Percentiles rank a stretch among this genome's conserved stretches.
Conservation (phyloP, 2,329 filamentous ascomycete genomes). For the Pseudofabraea citricarpa region DNA sequence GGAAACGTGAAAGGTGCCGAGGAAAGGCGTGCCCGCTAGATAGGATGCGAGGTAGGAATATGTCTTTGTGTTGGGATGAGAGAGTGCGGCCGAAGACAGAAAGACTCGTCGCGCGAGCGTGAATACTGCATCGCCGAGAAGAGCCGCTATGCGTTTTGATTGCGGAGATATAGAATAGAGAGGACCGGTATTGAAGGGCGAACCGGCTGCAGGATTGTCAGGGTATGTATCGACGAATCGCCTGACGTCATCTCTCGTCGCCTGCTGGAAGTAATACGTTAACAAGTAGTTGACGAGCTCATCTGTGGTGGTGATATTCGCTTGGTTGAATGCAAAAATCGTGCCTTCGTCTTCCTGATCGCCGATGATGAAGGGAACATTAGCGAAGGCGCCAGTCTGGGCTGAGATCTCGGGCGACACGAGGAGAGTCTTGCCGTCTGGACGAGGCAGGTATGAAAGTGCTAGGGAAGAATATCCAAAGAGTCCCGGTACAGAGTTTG, state of each 20-base stretch:
- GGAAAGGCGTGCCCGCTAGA: constrained; percentile 62
- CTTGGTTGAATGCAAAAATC: constrained; percentile 64
- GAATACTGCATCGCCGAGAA: constrained; percentile 72
- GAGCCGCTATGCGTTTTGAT: constrained; percentile 71
- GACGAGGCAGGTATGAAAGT: constrained; percentile 69
- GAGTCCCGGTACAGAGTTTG: constrained; percentile 65
- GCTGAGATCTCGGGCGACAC: constrained; percentile 58
- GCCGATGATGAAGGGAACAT: constrained; percentile 62
- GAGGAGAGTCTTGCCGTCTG: constrained; percentile 59
- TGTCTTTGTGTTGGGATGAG: constrained; percentile 52
- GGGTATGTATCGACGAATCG: constrained; percentile 60
- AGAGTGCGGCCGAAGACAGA: constrained; percentile 40
- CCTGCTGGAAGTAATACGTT: constrained; percentile 53
- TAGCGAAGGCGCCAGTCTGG: constrained; percentile 46
- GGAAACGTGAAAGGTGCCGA: constrained; percentile 72
- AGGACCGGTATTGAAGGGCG: constrained; percentile 64
- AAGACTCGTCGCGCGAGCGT: constrained; percentile 65
- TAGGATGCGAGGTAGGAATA: constrained; percentile 78
- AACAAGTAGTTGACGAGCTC: constrained; percentile 60
- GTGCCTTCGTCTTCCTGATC: constrained; percentile 80
- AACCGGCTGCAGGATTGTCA: constrained; percentile 44
- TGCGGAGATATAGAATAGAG: constrained; percentile 70
- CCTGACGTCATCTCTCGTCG: constrained; percentile 45
- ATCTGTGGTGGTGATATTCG: constrained; percentile 58
- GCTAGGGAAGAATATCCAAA: constrained; percentile 64